phyloP scores from a whole-genome alignment of 108 stramenopile genomes.

The Nitzschia sp. region DNA sequence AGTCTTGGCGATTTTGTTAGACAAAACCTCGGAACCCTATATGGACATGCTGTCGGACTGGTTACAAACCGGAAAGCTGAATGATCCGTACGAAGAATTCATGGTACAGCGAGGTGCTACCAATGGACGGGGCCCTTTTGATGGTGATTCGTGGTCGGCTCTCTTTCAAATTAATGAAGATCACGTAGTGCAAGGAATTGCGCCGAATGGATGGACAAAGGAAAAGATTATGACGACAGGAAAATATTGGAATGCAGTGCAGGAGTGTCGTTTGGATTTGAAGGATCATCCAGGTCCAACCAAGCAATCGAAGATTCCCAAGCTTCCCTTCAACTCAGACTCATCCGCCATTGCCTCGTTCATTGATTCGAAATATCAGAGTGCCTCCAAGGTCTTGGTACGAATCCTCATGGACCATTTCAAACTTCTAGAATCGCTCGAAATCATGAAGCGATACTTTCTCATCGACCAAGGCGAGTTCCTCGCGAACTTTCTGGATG shows the following conservation, averaged over 20 bases:
- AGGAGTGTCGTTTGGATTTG: conserved; percentile 40
- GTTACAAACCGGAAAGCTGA: conserved; percentile 77
- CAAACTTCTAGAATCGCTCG: conserved; percentile 65
- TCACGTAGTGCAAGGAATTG: conserved; percentile 46
- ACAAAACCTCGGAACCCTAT: conserved; percentile 77
- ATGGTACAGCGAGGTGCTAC: conserved; percentile 62
- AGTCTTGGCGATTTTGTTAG: conserved; percentile 58
- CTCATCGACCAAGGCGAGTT: conserved; percentile 98
- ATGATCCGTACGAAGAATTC: conserved; percentile 91
- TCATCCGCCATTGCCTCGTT: conserved; percentile 48
- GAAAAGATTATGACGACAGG: conserved; percentile 83
- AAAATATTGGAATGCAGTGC: conserved; percentile 93
- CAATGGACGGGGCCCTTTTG: background rate
- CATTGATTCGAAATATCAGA: conserved; percentile 69
- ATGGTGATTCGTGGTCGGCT: conserved; percentile 52
- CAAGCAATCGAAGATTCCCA: conserved; percentile 11
- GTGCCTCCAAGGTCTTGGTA: conserved; percentile 72
- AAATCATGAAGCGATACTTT: conserved; percentile 92
- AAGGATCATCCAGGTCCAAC: conserved; percentile 1
- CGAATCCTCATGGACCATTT: conserved; percentile 65
- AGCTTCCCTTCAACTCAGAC: conserved; percentile 38
- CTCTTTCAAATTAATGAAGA: conserved; percentile 55
- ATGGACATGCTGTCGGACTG: conserved; percentile 82
- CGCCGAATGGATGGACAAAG: conserved; percentile 24
- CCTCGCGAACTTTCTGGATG: conserved; percentile 93